Percentiles rank a stretch among this genome's conserved stretches.
phyloP scores from a whole-genome alignment of 2,329 filamentous ascomycete species.

The Sarocladium kiliense region DNA sequence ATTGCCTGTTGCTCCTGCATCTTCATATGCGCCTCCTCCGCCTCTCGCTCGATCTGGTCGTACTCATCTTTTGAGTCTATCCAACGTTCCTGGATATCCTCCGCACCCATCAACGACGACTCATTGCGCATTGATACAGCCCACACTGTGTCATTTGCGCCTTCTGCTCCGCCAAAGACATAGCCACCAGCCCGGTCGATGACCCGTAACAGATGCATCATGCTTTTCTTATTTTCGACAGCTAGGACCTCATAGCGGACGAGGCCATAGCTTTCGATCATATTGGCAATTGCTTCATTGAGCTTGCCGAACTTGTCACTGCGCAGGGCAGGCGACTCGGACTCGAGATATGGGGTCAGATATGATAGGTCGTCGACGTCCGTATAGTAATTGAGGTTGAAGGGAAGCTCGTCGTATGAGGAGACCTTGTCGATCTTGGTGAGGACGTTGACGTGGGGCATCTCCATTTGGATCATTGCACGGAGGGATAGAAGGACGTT shows the following conservation, averaged over 20 bases:
- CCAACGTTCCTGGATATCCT: slow-evolving; percentile 95
- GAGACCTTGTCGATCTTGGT: slow-evolving; percentile 96
- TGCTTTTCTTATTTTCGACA: slow-evolving; percentile 93
- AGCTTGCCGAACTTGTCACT: slow-evolving; percentile 76
- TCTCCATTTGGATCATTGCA: slow-evolving; percentile 97
- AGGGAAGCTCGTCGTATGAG: slow-evolving; percentile 79
- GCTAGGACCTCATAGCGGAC: slow-evolving; percentile 91
- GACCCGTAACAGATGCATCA: slow-evolving; percentile 84
- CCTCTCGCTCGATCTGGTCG: slow-evolving; percentile 71
- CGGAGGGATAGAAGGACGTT: slow-evolving; percentile 88
- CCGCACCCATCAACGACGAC: slow-evolving; percentile 69
- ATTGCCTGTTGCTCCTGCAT: slow-evolving; percentile 30
- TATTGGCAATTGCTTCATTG: slow-evolving; percentile 78
- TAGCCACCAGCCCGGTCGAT: slow-evolving; percentile 93
- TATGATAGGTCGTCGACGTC: slow-evolving; percentile 92
- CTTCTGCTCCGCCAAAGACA: slow-evolving; percentile 84
- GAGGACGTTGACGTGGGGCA: slow-evolving; percentile 91
- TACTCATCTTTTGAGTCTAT: slow-evolving; percentile 84
- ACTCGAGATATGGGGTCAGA: slow-evolving; percentile 72
- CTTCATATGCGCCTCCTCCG: slow-evolving; percentile 70
- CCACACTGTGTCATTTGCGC: slow-evolving; percentile 96
- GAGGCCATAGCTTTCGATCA: slow-evolving; percentile 85
- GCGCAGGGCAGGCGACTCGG: slow-evolving; percentile 66
- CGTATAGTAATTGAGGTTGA: slow-evolving; percentile 96
- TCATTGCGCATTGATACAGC: slow-evolving; percentile 84